Evolutionary conservation across 1,284 basidiomycete species (phyloP).

Genomic region (Spongispora temasekensis): DNA sequence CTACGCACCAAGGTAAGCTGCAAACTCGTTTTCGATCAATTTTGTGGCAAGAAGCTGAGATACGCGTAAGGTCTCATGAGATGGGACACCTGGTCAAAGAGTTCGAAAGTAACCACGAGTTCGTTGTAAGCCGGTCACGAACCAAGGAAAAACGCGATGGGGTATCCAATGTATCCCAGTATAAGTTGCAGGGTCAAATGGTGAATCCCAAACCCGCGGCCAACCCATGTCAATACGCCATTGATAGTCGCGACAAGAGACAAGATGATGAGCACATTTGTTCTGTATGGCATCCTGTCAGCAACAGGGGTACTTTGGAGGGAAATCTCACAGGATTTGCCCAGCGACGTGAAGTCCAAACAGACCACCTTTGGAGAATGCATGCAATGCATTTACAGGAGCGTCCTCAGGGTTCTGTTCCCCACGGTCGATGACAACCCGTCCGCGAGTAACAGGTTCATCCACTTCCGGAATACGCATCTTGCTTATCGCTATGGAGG

Average conservation of each 20-base stretch:
- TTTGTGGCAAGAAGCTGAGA: constrained; percentile 85
- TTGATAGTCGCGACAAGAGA: constrained; percentile 83
- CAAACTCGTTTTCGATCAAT: constrained; percentile 87
- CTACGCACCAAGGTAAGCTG: constrained; percentile 62
- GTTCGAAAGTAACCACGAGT: constrained; percentile 1
- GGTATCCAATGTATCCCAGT: constrained; percentile 87
- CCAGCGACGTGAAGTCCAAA: constrained; percentile 88
- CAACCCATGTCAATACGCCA: constrained; percentile 88
- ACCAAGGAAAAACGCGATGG: constrained; percentile 81
- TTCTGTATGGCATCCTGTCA: constrained; percentile 39
- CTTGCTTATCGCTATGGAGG: constrained; percentile 90
- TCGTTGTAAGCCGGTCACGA: constrained; percentile 7
- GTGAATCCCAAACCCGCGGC: constrained; percentile 82
- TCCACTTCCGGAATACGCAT: constrained; percentile 82
- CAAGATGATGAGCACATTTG: constrained; percentile 80
- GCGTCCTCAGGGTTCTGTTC: constrained; percentile 51
- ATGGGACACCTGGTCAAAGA: constrained; percentile 60
- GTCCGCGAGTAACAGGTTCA: constrained; percentile 83
- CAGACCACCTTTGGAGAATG: constrained; percentile 84
- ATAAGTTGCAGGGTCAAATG: constrained; percentile 83
- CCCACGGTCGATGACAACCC: constrained; percentile 77
- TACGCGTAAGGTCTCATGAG: constrained; percentile 69
- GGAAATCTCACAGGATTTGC: constrained; percentile 67
- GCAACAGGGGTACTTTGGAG: not conserved
- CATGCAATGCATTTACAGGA: constrained; percentile 81